Evolutionary conservation across 2,329 filamentous ascomycete genomes (phyloP).

Genomic region (Chaetomium globosum): DNA sequence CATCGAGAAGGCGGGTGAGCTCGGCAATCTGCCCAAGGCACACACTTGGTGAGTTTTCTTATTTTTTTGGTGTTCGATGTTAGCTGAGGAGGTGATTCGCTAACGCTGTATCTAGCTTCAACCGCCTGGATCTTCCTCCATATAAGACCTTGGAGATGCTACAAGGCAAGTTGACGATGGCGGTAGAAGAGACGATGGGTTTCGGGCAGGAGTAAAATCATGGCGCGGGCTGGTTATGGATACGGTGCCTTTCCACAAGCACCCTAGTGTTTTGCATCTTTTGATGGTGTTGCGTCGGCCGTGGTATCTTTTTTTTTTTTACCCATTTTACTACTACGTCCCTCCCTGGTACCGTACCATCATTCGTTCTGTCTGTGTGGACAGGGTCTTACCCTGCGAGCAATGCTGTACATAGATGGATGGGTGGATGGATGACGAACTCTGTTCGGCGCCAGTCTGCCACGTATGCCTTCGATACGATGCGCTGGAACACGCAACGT

Average conservation of each 20-base stretch:
- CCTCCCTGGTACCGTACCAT: not conserved
- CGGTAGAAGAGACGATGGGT: conserved; percentile 97
- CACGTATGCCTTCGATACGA: not conserved
- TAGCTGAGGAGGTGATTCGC: conserved; percentile 19
- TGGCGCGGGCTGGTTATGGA: conserved; percentile 7
- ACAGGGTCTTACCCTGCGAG: not conserved
- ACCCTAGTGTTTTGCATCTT: conserved; percentile 16
- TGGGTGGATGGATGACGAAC: conserved; percentile 7
- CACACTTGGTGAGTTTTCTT: conserved; percentile 81
- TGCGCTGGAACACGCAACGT: not conserved
- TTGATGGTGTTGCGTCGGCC: conserved; percentile 16
- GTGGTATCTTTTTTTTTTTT: not conserved
- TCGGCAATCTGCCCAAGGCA: conserved; percentile 88
- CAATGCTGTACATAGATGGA: conserved; percentile 13
- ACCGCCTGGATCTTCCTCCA: conserved; percentile 89
- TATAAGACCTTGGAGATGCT: conserved; percentile 88
- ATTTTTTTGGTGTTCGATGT: not conserved
- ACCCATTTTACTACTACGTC: not conserved
- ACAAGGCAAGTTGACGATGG: conserved; percentile 89
- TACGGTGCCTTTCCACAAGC: not conserved
- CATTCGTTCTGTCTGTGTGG: conserved; percentile 4
- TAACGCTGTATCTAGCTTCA: conserved; percentile 68
- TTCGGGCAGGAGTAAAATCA: conserved; percentile 87
- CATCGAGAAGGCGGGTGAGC: conserved; percentile 95
- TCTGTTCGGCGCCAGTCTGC: not conserved